Evolutionary conservation across 345 rosid species (phyloP), one percentile per base, ranked within the genome.

Genomic region (Euphorbia tirucalli): DNA sequence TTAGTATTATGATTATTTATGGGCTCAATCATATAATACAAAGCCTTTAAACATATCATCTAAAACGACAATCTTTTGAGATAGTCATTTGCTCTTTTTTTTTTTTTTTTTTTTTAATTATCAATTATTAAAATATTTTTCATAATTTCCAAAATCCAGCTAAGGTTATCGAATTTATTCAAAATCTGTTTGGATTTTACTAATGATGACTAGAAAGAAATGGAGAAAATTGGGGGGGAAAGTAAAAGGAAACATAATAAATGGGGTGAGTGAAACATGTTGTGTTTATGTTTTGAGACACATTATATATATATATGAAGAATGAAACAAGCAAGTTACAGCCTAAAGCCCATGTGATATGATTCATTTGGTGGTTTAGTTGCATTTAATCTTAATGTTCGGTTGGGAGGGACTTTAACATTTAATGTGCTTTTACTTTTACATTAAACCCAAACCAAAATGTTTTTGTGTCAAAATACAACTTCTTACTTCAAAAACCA

Each of bases 41-140:
- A 73, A 70, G 74, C 80, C 71, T 32, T 7, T 35, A 3, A 2
- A 3, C 44, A n/a, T 3, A 32, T 64, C 83, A 74, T 61, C 83
- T 77, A 83, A 71, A 71, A 71, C 71, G 71, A 79, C 78, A 76
- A 79, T 79, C 79, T 79, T 79, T 66, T 48, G 44, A 72, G 69
- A 74, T 77, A n/a, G 57, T 63, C 57, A 35, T 35, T 35, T 7
- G 7, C 39, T 35, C 39, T 35, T 35, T 35, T 35, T 35, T 3
- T 5, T 39, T 57, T 27, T 39, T 18, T 6, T 6, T 15, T 15
- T 44, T 37, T 16, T 35, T 35, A 2, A 19, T 14, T 8, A 35
- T 35, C 22, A 13, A 0, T 19, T 55, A 11, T 2, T 46, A 3
- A 35, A 35, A 35, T n/a, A n/a, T n/a, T n/a, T n/a, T 35, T 21